These are phyloP conservation scores for Neofusicoccum ribis DNA, from an alignment of 2,329 filamentous ascomycete genomes.

Conservation along the genomic window DNA sequence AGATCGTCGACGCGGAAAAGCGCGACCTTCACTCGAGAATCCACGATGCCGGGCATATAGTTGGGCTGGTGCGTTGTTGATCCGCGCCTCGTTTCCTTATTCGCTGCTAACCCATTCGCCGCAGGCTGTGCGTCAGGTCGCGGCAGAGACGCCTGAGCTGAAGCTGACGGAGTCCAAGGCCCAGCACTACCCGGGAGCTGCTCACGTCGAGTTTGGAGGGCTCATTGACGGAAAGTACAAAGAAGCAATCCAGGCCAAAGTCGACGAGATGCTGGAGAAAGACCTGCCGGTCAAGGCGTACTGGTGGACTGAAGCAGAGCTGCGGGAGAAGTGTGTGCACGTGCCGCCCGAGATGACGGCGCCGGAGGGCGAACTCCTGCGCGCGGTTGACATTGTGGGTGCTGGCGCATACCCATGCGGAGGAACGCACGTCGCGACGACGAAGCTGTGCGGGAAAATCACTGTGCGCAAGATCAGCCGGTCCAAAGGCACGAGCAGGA, in stretches of 20 bases:
- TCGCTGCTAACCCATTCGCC: background rate
- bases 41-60: conserved; percentile 73
- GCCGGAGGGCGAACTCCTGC: conserved; percentile 34
- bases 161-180: conserved; percentile 68
- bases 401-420: conserved; percentile 73
- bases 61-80: conserved; percentile 66
- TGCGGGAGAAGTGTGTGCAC: conserved; percentile 44
- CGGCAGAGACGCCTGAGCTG: conserved; percentile 10
- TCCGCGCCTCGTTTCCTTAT: conserved; percentile 33
- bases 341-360: conserved; percentile 51
- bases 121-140: conserved; percentile 8
- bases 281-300: conserved; percentile 51
- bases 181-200: conserved; percentile 67
- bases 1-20: conserved; percentile 61
- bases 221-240: conserved; percentile 58
- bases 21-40: conserved; percentile 65
- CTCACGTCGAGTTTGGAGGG: conserved; percentile 68
- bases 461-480: conserved; percentile 17
- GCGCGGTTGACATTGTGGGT: conserved; percentile 69
- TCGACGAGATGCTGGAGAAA: conserved; percentile 59
- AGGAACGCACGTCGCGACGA: conserved; percentile 66
- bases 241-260: conserved; percentile 56
- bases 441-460: conserved; percentile 14
- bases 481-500: conserved; percentile 4
- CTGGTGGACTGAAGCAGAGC: conserved; percentile 68